phyloP scores from a whole-genome alignment of 2,329 filamentous ascomycete species.

The Cladosporium sp. region DNA sequence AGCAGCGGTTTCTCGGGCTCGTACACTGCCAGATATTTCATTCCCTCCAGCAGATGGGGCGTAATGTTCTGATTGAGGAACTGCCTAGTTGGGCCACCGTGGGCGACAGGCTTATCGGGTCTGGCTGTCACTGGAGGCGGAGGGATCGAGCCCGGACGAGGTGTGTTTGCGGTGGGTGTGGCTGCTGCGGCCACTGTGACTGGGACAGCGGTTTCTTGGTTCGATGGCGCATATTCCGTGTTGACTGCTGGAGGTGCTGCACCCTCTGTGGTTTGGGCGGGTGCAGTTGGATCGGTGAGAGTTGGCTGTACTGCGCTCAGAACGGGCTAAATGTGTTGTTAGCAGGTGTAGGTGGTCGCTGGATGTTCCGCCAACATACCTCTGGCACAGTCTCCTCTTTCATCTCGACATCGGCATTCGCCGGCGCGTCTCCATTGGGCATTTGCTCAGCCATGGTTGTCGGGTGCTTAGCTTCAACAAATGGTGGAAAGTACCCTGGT shows the following conservation, averaged over 20 bases:
- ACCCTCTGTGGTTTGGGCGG: slow-evolving; percentile 18
- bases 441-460: slow-evolving; percentile 25
- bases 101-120: slow-evolving; percentile 38
- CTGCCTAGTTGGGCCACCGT: slow-evolving; percentile 46
- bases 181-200: slow-evolving; percentile 20
- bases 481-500: background rate
- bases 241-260: background rate
- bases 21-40: slow-evolving; percentile 48
- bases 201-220: background rate
- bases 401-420: slow-evolving; percentile 31
- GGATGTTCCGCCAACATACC: slow-evolving; percentile 14
- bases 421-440: slow-evolving; percentile 23
- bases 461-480: background rate
- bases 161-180: slow-evolving; percentile 18
- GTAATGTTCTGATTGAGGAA: slow-evolving; percentile 49
- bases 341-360: slow-evolving; percentile 5
- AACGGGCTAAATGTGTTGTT: slow-evolving; percentile 9
- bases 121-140: slow-evolving; percentile 26
- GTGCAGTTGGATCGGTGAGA: slow-evolving; percentile 23
- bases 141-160: slow-evolving; percentile 26
- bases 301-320: slow-evolving; percentile 18
- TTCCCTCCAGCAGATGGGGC: slow-evolving; percentile 48
- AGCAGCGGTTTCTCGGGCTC: slow-evolving; percentile 50
- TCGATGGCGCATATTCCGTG: background rate
- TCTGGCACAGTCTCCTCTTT: slow-evolving; percentile 30